phyloP scores from a whole-genome alignment of 2,329 filamentous ascomycete species.

The Rhynchosporium graminicola region DNA sequence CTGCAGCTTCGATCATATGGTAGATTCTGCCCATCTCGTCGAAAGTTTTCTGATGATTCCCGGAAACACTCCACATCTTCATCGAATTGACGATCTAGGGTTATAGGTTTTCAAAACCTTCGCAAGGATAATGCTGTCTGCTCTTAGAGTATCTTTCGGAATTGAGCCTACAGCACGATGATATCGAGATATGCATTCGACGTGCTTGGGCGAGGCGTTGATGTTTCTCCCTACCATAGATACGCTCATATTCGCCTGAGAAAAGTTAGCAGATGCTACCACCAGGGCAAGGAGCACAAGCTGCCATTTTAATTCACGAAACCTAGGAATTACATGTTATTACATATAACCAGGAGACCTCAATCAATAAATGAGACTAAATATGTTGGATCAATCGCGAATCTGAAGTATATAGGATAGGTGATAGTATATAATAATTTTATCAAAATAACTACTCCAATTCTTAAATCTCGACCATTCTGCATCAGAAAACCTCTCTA shows the following conservation, averaged over 20 bases:
- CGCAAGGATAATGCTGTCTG: conserved; percentile 20
- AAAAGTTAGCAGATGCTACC: background rate
- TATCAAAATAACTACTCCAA: no score
- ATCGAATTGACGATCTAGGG: conserved; percentile 15
- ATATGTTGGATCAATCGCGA: no score
- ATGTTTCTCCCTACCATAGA: conserved; percentile 24
- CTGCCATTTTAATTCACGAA: background rate
- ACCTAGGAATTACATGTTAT: conserved; percentile 19
- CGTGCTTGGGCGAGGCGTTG: conserved; percentile 21
- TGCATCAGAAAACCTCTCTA: no score
- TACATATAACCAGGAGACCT: no score
- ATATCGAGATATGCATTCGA: conserved; percentile 28
- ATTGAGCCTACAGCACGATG: conserved; percentile 24
- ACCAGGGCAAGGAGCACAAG: background rate
- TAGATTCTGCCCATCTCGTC: conserved; percentile 22
- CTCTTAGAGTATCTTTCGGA: conserved; percentile 15
- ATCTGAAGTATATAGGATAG: no score
- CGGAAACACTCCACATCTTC: conserved; percentile 22
- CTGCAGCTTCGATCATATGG: conserved; percentile 27
- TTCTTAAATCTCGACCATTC: no score
- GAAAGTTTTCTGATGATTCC: conserved; percentile 21
- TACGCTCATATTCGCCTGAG: conserved; percentile 23
- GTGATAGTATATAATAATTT: no score
- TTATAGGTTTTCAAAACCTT: conserved; percentile 21
- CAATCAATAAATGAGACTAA: no score